Evolutionary conservation across 1,284 basidiomycete species (phyloP), one percentile per base, ranked within the genome.

Genomic region (Marasmius tenuissimus): DNA sequence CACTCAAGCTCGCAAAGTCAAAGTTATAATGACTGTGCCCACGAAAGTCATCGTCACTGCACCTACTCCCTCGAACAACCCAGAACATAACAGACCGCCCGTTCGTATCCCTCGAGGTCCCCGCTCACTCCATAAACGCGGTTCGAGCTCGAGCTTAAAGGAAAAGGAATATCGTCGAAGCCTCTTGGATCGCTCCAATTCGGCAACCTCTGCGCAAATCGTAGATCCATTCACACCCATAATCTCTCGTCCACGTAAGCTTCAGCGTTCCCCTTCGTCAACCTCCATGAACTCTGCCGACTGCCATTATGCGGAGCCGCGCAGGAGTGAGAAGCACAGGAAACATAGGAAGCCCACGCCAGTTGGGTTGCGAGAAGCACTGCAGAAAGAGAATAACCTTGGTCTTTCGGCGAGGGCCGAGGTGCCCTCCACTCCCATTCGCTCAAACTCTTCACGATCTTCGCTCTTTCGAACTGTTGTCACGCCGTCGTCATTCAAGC

Each of bases 31-130:
- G 74, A 76, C 73, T 48, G 78, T 73, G 0, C 80, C 80, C 6
- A 81, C 80, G 33, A 80, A 73, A 61, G 80, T 82, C 22, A 81
- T 82, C 49, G 76, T 82, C 11, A 83, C 80, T 5, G 80, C 81
- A 14, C 79, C 81, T 34, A 82, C 81, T 0, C 81, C 81, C 6
- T 75, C 73, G 10, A 68, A 69, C 37, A 72, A 76, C 60, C 67
- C 67, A 34, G 63, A 68, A 52, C 62, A 61, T 52, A 38, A 60
- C 27, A 65, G 56, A 14, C 55, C 59, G 10, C 67, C 68, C 6
- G 59, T 52, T 57, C 70, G 73, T 45, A 75, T 80, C 59, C 79
- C 80, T 16, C 74, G 76, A 55, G 81, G 80, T 5, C 78, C 81
- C 27, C 76, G 79, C 47, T 69, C 73, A 6, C 74, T 68, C n/a